Evolutionary conservation across 2,329 filamentous ascomycete species (phyloP), one percentile per base, ranked within the genome.

Genomic region (Rhynchosporium agropyri): DNA sequence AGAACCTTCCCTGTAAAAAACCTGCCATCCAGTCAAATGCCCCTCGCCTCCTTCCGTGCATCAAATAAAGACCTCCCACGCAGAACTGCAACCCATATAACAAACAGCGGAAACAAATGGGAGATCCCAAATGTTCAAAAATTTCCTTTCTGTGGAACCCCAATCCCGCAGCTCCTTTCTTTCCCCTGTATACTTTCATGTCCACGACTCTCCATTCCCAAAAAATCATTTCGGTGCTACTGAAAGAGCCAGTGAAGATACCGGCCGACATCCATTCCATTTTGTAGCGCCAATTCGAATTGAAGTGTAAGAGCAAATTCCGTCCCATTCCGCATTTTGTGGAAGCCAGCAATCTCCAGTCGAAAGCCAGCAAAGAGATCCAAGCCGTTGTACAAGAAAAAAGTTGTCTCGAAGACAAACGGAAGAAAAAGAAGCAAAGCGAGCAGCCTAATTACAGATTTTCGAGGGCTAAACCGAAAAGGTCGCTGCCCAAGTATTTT

Each of bases 381-480:
- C 66, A 67, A 70, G 63, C 62, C 70, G 71, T 71, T 68, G 65
- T 73, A 73, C 71, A 75, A 75, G 75, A 78, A 76, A 72, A 64
- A 67, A 68, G 68, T 67, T 65, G 38, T 60, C 33, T 60, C 31
- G 40, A 63, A 71, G 63, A 67, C 69, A 70, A 70, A 70, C 61
- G 62, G 67, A 68, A 69, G 65, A 73, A 70, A 67, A 71, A 64
- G 68, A 67, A 69, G 65, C 20, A 20, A 20, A 59, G 46, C 56
- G n/a, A 67, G 68, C 71, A 67, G 69, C 71, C 71, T 73, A 74
- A 74, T 71, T 75, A 74, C 74, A 75, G 74, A 70, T 71, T 71
- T 70, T 66, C 70, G 69, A 66, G 65, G 69, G 71, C 72, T 61
- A 71, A 60, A 60, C 68, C 68, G 58, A 62, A 67, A 63, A 66